A percentile compares a stretch with the other conserved stretches of the same genome.
phyloP scores from a whole-genome alignment of 768 basidiomycete species.

The Lactarius evosmus region DNA sequence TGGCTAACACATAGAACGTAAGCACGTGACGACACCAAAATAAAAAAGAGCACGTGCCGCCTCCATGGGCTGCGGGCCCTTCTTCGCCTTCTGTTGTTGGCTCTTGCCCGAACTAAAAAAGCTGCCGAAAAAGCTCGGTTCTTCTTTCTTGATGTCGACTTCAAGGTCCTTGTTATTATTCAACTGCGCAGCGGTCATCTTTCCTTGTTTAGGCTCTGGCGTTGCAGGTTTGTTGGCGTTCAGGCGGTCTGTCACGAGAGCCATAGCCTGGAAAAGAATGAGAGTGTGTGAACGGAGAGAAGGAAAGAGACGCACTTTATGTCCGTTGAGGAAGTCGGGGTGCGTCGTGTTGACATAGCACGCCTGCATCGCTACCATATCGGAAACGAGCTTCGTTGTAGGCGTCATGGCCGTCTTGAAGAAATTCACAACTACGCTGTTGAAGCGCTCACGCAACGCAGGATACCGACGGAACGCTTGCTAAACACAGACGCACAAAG shows the following conservation, averaged over 20 bases:
- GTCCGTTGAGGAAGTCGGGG: constrained; percentile 96
- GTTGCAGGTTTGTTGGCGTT: constrained; percentile 75
- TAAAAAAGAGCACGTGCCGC: constrained; percentile 39
- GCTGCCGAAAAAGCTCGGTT: constrained; percentile 88
- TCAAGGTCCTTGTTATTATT: constrained; percentile 97
- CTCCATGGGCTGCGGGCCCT: constrained; percentile 55
- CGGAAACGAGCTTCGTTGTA: constrained; percentile 90
- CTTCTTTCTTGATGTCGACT: constrained; percentile 84
- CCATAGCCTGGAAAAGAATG: constrained; percentile 62
- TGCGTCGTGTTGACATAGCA: constrained; percentile 99
- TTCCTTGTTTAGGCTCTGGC: constrained; percentile 69
- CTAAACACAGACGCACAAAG: constrained; percentile 40
- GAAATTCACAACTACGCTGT: constrained; percentile 92
- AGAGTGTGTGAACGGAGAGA: not conserved
- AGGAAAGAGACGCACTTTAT: constrained; percentile 52
- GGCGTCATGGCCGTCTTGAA: constrained; percentile 93
- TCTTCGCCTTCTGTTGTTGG: constrained; percentile 51
- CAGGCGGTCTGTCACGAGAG: constrained; percentile 78
- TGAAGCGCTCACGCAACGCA: constrained; percentile 94
- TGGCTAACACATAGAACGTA: constrained; percentile 49
- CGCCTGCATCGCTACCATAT: constrained; percentile 98
- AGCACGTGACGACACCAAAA: constrained; percentile 36
- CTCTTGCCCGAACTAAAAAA: constrained; percentile 78
- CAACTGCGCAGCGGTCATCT: constrained; percentile 55
- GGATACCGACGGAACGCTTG: constrained; percentile 96